Evolutionary conservation across 2,329 filamentous ascomycete species (phyloP), one percentile per base, ranked within the genome.

Genomic region (Ophiosphaerella herpotricha): DNA sequence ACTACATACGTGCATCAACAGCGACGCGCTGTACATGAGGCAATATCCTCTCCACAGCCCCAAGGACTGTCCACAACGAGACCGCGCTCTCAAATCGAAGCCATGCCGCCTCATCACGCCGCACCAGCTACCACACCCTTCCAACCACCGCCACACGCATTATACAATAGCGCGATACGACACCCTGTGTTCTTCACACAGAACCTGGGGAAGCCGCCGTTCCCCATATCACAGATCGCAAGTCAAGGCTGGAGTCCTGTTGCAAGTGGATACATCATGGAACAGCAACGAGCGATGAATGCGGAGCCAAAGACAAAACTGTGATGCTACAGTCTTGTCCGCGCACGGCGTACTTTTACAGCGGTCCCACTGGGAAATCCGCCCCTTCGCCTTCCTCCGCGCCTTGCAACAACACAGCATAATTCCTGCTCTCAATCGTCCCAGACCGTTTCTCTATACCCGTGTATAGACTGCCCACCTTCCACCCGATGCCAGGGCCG

Each of bases 181-280:
- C 89, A 92, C 58, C 89, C 89, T 0, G 88, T 90, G 1, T 92
- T 92, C 74, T 91, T 91, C 74, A 88, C 87, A 0, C 77, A 83
- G 26, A 79, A 79, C 43, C 74, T 90, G 43, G 81, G 81, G 50
- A 82, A 80, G 61, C 78, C 81, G 2, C 81, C 84, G 5, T 75
- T 79, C 18, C 66, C 75, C 0, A 60, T 77, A 50, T 74, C 72
- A 9, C 56, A 70, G 12, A 52, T 61, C 29, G 61, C 65, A 8
- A 70, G 70, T 38, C 66, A 69, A 16, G 70, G 66, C 1, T 70
- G 71, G 53, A 77, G 62, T 58, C 77, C 77, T 5, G 76, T 75
- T 3, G 77, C 77, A 9, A 74, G 69, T 23, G 77, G 77, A 1
- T 80, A 80, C 45, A 60, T 73, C 16, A 48, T 62, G 51, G 69